Evolutionary conservation across 140 eudicot species (phyloP).

Genomic region (Ambrosia hybrid): DNA sequence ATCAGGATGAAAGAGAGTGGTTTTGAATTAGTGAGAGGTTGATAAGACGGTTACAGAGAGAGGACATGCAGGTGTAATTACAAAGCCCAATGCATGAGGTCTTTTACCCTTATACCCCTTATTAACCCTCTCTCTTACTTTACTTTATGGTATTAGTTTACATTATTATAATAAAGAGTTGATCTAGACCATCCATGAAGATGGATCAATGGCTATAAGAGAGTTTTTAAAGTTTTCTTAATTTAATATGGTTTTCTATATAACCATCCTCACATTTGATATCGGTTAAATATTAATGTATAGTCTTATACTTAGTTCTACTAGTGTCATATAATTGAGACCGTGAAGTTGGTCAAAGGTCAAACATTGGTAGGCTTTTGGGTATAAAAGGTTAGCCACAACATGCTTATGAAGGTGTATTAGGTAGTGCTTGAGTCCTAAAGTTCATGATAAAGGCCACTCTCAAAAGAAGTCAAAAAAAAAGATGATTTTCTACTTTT

Average conservation of each 20-base stretch:
- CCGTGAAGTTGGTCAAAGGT: slow-evolving; percentile 10
- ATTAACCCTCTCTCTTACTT: too few species aligned
- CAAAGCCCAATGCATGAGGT: too few species aligned
- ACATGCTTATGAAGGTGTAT: slow-evolving; percentile 33
- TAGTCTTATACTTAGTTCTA: neutral
- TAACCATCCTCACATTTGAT: neutral
- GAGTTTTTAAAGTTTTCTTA: neutral
- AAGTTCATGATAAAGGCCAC: slow-evolving; percentile 38
- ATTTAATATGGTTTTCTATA: neutral
- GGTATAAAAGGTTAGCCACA: slow-evolving; percentile 29
- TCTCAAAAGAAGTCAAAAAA: slow-evolving; percentile 38
- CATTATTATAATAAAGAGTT: too few species aligned
- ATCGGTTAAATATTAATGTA: slow-evolving; percentile 45
- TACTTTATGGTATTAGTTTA: too few species aligned
- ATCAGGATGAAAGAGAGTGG: too few species aligned
- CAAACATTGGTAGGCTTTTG: slow-evolving; percentile 18
- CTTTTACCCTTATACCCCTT: too few species aligned
- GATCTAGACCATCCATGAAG: too few species aligned
- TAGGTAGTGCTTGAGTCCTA: slow-evolving; percentile 42
- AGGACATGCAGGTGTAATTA: too few species aligned
- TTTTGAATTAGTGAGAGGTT: too few species aligned
- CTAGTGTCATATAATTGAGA: slow-evolving; percentile 11
- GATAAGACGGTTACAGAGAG: too few species aligned
- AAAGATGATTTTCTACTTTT: slow-evolving; percentile 28
- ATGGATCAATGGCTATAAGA: too few species aligned